Percentiles rank a stretch among this genome's conserved stretches.
These are phyloP conservation scores for Graphilbum fragrans DNA, from an alignment of 2,329 filamentous ascomycete species.

Conservation along the genomic window DNA sequence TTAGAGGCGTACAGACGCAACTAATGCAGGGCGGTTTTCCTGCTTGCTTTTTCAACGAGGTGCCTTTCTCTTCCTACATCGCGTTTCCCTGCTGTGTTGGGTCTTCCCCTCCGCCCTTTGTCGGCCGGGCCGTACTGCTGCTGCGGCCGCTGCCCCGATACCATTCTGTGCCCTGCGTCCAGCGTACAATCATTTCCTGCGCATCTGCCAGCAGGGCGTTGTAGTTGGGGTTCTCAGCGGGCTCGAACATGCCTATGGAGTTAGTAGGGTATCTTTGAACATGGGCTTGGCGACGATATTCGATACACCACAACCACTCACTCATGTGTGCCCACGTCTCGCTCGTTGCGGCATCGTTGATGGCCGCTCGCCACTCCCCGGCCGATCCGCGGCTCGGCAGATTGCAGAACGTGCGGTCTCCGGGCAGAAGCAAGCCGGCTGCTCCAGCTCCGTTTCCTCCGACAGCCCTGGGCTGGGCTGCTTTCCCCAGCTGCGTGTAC, in stretches of 20 bases:
- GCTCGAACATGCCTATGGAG: conserved; percentile 57
- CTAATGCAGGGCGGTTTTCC: neutral
- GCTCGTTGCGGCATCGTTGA: conserved; percentile 69
- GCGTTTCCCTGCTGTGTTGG: neutral
- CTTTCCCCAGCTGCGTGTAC: conserved; percentile 71
- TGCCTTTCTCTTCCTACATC: no score
- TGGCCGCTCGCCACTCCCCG: conserved; percentile 52
- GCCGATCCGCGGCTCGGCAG: conserved; percentile 42
- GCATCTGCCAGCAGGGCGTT: conserved; percentile 53
- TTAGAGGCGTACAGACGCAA: no score
- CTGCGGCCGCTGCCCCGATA: conserved; percentile 38
- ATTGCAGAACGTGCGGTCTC: conserved; percentile 79
- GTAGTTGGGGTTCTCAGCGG: conserved; percentile 61
- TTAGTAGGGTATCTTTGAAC: neutral
- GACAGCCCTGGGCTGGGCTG: conserved; percentile 13
- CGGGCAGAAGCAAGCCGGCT: conserved; percentile 37
- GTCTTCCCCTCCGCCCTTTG: neutral
- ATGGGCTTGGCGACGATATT: neutral
- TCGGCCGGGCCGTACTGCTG: neutral
- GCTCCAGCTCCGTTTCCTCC: neutral
- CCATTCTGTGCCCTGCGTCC: conserved; percentile 55
- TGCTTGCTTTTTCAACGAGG: neutral
- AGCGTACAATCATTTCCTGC: conserved; percentile 50
- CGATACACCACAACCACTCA: conserved; percentile 21
- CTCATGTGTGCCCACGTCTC: conserved; percentile 73